Conservation (phyloP, 345 rosid genomes). For the Trapa bicornis region DNA sequence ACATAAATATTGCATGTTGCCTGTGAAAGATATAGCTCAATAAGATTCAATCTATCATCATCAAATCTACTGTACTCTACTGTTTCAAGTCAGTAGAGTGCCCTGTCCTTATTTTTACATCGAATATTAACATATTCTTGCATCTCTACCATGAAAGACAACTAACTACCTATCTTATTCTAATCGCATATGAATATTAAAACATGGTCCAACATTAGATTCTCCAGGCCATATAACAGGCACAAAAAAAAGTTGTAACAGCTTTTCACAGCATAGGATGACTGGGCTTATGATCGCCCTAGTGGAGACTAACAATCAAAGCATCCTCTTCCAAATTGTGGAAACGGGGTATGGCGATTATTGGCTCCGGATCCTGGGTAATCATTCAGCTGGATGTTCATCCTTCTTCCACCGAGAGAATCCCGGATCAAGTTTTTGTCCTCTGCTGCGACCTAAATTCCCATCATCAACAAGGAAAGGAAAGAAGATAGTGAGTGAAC, state of each 20-base stretch:
- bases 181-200: not conserved
- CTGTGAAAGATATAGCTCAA: not conserved
- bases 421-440: constrained; percentile 9
- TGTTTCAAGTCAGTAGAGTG: no score
- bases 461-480: not conserved
- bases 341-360: constrained; percentile 64
- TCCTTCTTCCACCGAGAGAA: constrained; percentile 11
- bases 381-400: constrained; percentile 38
- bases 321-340: constrained; percentile 27
- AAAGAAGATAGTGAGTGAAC: not conserved
- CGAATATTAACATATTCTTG: not conserved
- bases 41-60: no score
- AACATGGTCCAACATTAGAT: no score
- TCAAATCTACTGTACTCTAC: no score
- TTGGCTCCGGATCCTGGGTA: constrained; percentile 75
- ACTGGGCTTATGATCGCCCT: not conserved
- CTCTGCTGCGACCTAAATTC: constrained; percentile 4
- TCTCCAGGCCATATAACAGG: no score
- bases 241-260: not conserved
- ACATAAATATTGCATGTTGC: not conserved
- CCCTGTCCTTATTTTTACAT: not conserved
- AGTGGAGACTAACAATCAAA: constrained; percentile 22
- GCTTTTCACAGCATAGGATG: not conserved
- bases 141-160: not conserved
- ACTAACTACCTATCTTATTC: not conserved